Evolutionary conservation across 768 basidiomycete genomes (phyloP).

Genomic region (Pleurotus tuoliensis): DNA sequence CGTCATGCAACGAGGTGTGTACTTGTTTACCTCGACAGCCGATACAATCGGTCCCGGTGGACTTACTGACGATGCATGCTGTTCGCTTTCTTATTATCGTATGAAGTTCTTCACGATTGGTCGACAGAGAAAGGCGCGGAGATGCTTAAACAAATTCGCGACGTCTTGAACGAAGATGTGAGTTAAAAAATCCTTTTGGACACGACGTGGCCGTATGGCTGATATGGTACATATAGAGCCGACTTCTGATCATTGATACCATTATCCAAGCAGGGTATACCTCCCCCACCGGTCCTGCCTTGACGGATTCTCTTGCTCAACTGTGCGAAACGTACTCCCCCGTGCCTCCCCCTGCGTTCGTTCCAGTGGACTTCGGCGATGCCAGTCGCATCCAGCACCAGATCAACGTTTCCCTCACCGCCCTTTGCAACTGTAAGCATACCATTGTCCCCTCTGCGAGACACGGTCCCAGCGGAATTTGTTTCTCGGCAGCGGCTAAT

Average conservation of each 20-base stretch:
- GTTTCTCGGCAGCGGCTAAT: not conserved
- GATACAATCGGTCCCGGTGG: too few species aligned
- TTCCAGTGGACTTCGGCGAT: conserved; percentile 35
- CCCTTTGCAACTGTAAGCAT: conserved; percentile 29
- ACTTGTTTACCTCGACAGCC: not conserved
- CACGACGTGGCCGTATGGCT: not conserved
- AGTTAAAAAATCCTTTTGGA: not conserved
- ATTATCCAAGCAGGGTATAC: conserved; percentile 30
- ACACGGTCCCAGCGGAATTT: too few species aligned
- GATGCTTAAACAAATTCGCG: conserved; percentile 30
- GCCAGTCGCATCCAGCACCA: conserved; percentile 32
- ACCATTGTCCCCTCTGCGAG: not conserved
- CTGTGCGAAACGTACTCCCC: conserved; percentile 27
- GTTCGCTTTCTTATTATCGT: not conserved
- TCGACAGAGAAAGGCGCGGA: conserved; percentile 32
- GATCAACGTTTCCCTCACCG: conserved; percentile 32
- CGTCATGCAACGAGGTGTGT: conserved; percentile 32
- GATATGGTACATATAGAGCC: conserved; percentile 20
- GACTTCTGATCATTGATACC: conserved; percentile 32
- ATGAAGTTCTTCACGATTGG: conserved; percentile 35
- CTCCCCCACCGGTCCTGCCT: conserved; percentile 23
- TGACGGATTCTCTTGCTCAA: conserved; percentile 24
- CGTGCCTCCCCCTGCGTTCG: conserved; percentile 29
- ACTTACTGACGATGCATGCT: not conserved
- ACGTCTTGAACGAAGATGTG: conserved; percentile 31